Evolutionary conservation across 202 grass and related monocot genomes (phyloP), one percentile per base, ranked within the genome.

Genomic region (Setaria viridis): DNA sequence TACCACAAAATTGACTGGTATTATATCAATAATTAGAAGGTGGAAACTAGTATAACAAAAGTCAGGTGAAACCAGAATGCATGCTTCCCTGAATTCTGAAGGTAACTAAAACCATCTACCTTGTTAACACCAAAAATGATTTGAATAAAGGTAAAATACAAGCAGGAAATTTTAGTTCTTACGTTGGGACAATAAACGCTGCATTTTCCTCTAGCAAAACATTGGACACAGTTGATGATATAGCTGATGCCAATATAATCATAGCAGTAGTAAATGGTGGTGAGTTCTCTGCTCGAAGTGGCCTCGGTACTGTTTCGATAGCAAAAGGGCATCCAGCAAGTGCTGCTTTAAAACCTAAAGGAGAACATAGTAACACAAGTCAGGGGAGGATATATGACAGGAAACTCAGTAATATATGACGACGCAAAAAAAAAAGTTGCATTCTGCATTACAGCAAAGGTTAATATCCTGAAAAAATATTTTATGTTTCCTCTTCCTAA

Each of bases 81-180:
- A 20, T 9, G 14, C 41, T 41, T 48, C 50, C 51, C 56, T 64
- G 50, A 34, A 79, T 32, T 67, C 62, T 85, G 30, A 79, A 80
- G 53, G 47, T 81, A 84, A 91, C 63, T 81, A 47, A 68, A 46
- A 85, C 72, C 81, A 88, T 30, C 83, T 90, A 83, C 77, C 70
- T 84, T 82, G 81, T 57, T 45, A 89, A 93, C 87, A 84, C 64
- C 84, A 85, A 92, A 83, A 87, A 87, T 89, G 84, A 85, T 88
- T 76, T 83, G 93, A 92, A 92, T 86, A 25, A 85, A 89, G 85
- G 90, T 93, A 91, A 96, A 87, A 96, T 99, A 99, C 97, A 94
- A 67, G 97, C 92, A 91, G 94, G 94, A 88, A 94, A 99, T 94
- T 99, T 99, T 88, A 99, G 94, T 94, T 99, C 97, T 85, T 99